phyloP scores from a whole-genome alignment of 768 basidiomycete genomes.

The Collybiopsis luxurians region DNA sequence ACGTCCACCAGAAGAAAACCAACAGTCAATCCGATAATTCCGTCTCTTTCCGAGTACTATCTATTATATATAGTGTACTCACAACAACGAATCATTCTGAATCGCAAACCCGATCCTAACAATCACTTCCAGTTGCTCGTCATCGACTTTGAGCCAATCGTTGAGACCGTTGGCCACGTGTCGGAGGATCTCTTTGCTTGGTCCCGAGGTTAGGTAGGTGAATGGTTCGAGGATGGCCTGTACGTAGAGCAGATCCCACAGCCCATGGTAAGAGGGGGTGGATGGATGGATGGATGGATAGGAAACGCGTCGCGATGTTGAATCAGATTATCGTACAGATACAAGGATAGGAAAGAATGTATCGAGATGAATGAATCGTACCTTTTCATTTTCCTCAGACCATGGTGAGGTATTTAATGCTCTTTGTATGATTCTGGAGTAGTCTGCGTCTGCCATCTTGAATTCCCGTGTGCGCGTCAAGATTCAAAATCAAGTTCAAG shows the following conservation, averaged over 20 bases:
- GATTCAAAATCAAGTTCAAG: not conserved
- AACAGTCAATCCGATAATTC: slow-evolving; percentile 2
- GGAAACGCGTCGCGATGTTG: too few relatives aligned
- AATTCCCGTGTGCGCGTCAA: not conserved
- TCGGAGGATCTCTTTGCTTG: slow-evolving; percentile 90
- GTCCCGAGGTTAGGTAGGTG: slow-evolving; percentile 75
- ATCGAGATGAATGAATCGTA: not conserved
- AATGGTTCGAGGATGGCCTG: slow-evolving; percentile 80
- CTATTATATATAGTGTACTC: slow-evolving; percentile 4
- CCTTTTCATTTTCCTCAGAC: slow-evolving; percentile 2
- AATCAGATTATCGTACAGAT: not conserved
- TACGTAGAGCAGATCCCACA: too few relatives aligned
- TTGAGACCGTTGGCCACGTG: slow-evolving; percentile 93
- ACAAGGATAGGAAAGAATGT: not conserved
- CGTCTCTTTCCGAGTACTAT: not conserved
- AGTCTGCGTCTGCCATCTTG: not conserved
- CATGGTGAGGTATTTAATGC: not conserved
- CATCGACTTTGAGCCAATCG: slow-evolving; percentile 81
- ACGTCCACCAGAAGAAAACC: not conserved
- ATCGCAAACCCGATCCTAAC: slow-evolving; percentile 87
- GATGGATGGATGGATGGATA: too few relatives aligned
- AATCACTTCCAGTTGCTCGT: slow-evolving; percentile 68
- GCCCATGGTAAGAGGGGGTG: too few relatives aligned
- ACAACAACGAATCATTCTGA: slow-evolving; percentile 93
- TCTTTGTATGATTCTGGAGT: not conserved